phyloP scores from a whole-genome alignment of 2,329 filamentous ascomycete genomes.

The Penicillium crustosum region DNA sequence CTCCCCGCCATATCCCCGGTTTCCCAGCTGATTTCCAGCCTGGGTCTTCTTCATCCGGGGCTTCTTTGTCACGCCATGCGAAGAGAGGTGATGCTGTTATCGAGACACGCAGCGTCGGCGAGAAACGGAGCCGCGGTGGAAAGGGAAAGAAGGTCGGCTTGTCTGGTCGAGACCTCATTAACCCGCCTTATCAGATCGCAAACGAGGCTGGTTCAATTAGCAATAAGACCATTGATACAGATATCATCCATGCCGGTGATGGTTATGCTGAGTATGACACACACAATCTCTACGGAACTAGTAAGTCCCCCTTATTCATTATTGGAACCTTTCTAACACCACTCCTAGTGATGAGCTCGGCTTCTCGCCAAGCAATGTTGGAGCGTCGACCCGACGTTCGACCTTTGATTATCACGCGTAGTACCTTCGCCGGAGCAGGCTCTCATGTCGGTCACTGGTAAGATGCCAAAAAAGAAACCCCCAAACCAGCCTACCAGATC shows the following conservation, averaged over 20 bases:
- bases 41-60: slow-evolving; percentile 16
- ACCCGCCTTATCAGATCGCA: slow-evolving; percentile 64
- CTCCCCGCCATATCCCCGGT: slow-evolving; percentile 65
- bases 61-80: neutral
- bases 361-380: slow-evolving; percentile 66
- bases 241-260: slow-evolving; percentile 64
- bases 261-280: slow-evolving; percentile 70
- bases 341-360: slow-evolving; percentile 63
- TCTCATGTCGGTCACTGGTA: slow-evolving; percentile 57
- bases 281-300: slow-evolving; percentile 73
- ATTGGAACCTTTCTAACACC: neutral
- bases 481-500: slow-evolving; percentile 37
- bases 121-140: slow-evolving; percentile 5
- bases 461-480: neutral
- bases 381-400: slow-evolving; percentile 62
- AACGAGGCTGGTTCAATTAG: slow-evolving; percentile 57
- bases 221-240: slow-evolving; percentile 64
- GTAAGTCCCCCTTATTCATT: slow-evolving; percentile 30
- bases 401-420: slow-evolving; percentile 72
- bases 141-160: slow-evolving; percentile 56
- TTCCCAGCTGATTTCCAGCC: slow-evolving; percentile 70
- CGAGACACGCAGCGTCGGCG: neutral
- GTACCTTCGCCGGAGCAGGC: slow-evolving; percentile 73
- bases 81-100: neutral
- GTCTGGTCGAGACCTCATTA: slow-evolving; percentile 62